Base-by-base conservation (phyloP, 306 rosid species). In the Cucumis cinereus region DNA sequence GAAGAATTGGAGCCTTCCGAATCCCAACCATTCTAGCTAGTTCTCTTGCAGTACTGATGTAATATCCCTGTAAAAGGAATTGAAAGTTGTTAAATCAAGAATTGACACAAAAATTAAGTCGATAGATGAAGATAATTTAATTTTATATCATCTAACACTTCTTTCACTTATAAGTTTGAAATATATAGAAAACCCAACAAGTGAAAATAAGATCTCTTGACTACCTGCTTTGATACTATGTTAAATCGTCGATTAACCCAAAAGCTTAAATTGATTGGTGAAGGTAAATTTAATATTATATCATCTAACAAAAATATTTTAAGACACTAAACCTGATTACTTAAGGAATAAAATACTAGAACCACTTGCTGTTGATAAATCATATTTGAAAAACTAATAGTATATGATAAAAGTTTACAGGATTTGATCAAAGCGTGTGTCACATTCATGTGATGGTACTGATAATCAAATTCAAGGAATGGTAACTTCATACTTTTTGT, bases 1-100 rank as follows among this genome's bases (percentile, higher is more conserved):
- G 98, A 71, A 89, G 81, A 76, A 92, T 83, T 71, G 98, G 96
- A 8, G 91, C 86, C 88, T 90, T 92, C 15, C 88, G 86, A 61
- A 85, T 90, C 54, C 91, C 98, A 17, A 92, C 90, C 98, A 89
- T 89, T 83, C 96, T 83, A 36, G 94, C 96, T 36, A 92, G 81
- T 80, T 92, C 96, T 79, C 96, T 83, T 7, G 98, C 98, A 24
- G 96, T 89, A 33, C 88, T 81, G 57, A 90, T 90, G 83, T 90
- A 92, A 80, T 90, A 92, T 24, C 88, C 89, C 93, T 92, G 76
- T 84, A 79, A 66, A 79, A 17, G 20, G 20, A 50, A 50, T 50
- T 45, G 52, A 45, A 43, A 11, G 3, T 6, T 10, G 49, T 43
- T 43, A 43, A 43, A 43, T 43, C 49, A 2, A 15, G 15, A 0